Evolutionary conservation across 805 yeast genomes (phyloP).

Genomic region (Metschnikowia vanudenii): DNA sequence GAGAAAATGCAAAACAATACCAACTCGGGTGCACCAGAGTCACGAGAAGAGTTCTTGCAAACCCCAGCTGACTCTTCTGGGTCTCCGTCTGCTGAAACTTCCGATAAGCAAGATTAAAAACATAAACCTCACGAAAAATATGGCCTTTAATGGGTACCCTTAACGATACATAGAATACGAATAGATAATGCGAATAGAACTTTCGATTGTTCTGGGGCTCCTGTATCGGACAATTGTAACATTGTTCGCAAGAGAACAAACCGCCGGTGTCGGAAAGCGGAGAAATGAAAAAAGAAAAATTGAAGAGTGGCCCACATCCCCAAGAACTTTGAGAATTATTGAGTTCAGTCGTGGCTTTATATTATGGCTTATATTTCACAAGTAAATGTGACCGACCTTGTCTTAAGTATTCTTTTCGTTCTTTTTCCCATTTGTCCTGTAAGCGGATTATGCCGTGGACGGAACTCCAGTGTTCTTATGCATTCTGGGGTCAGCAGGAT

Average conservation of each 20-base stretch:
- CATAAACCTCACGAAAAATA: background rate
- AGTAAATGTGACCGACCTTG: no score
- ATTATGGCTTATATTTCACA: no score
- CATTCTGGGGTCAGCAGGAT: background rate
- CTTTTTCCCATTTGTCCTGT: background rate
- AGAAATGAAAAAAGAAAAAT: no score
- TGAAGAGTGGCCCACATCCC: no score
- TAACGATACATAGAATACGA: constrained; percentile 8
- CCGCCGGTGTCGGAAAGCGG: no score
- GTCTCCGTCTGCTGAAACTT: constrained; percentile 5
- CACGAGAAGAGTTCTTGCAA: constrained; percentile 12
- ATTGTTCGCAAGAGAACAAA: no score
- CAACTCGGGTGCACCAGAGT: constrained; percentile 6
- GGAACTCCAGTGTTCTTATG: background rate
- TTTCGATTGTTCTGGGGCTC: no score
- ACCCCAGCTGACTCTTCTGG: constrained; percentile 14
- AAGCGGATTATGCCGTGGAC: background rate
- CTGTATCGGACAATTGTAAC: no score
- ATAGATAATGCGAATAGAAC: background rate
- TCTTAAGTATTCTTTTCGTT: no score
- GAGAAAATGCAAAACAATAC: constrained; percentile 13
- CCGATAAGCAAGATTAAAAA: constrained; percentile 16
- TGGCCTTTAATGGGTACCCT: background rate
- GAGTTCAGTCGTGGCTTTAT: no score
- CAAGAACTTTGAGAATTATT: no score